Conservation (phyloP, 2,329 filamentous ascomycete species). For the Calonectria pseudoturangicola region DNA sequence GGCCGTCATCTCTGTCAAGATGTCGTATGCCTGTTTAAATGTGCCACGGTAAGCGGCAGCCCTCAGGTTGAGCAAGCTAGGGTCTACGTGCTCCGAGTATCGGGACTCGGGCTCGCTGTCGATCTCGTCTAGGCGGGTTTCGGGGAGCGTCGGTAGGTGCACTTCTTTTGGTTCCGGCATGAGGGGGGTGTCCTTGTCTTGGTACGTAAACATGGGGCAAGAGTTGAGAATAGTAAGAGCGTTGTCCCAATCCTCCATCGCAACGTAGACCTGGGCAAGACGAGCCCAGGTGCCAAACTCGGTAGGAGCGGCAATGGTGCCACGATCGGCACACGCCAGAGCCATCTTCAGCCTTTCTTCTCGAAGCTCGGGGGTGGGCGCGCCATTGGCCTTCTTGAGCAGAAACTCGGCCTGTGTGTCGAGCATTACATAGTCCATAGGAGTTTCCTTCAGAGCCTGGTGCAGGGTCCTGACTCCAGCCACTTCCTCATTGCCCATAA, state of each 20-base stretch:
- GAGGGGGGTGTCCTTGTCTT: conserved; percentile 95
- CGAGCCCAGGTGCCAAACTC: conserved; percentile 98
- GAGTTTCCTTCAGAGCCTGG: conserved; percentile 90
- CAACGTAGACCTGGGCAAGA: conserved; percentile 93
- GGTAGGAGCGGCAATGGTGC: conserved; percentile 94
- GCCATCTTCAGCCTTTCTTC: conserved; percentile 87
- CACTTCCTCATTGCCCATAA: conserved; percentile 98
- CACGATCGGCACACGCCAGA: conserved; percentile 93
- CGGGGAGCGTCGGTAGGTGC: conserved; percentile 88
- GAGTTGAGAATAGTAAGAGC: conserved; percentile 97
- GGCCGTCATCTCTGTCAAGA: conserved; percentile 95
- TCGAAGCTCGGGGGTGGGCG: conserved; percentile 72
- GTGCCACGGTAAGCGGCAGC: conserved; percentile 95
- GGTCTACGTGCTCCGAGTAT: conserved; percentile 90
- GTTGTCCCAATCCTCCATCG: conserved; percentile 96
- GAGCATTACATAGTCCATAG: conserved; percentile 98
- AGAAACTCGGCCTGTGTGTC: conserved; percentile 96
- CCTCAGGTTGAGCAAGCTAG: conserved; percentile 88
- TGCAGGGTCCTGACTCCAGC: conserved; percentile 92
- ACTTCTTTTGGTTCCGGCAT: conserved; percentile 96
- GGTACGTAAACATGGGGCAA: conserved; percentile 99
- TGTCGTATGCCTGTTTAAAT: conserved; percentile 94
- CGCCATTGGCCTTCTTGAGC: conserved; percentile 83
- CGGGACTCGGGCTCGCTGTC: conserved; percentile 91
- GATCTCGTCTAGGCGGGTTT: conserved; percentile 95